Evolutionary conservation across 129 eudicot species (phyloP), one percentile per base, ranked within the genome.

Genomic region (Centaurea solstitialis): DNA sequence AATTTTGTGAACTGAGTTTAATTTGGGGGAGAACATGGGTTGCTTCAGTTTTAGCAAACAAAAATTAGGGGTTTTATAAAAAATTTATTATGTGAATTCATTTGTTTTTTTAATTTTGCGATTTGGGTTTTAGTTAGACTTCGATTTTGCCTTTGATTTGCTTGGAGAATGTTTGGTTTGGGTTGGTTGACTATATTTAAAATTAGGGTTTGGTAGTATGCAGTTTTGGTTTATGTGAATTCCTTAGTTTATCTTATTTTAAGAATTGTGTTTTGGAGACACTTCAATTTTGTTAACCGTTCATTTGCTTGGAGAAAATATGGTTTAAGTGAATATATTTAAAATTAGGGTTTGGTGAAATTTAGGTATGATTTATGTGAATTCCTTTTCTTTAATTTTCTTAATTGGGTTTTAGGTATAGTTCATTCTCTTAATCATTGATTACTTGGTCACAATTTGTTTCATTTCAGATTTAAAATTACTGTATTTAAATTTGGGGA

Each of bases 11-110:
- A 41, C 9, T 65, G 68, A 33, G 68, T n/a, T 57, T 50, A 67
- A 68, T 75, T 75, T 23, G 76, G 80, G 75, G 75, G 70, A 15
- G 67, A 81, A 11, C 13, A 30, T 57, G 22, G 39, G 61, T 39
- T 41, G 50, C 13, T 72, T 72, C 24, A 30, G 69, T 45, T 72
- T 72, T 17, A 30, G 69, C 33, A 22, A 35, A 30, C 17, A n/a
- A 15, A 79, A 69, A 30, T 68, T 28, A 7, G 75, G 26, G 20
- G n/a, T 28, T 70, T 80, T 18, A 3, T 15, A 6, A 4, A 6
- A 4, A 35, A 15, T n/a, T n/a, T 17, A 0, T 53, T 21, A 40
- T 78, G 68, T 43, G 35, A 38, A 38, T 21, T 62, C 6, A 38
- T 22, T 41, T 17, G 45, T 41, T 69, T 68, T 26, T 68, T 28